These are phyloP conservation scores for Jimgerdemannia lactiflua DNA, from an alignment of 192 early-diverging fungal species.

Conservation along the genomic window DNA sequence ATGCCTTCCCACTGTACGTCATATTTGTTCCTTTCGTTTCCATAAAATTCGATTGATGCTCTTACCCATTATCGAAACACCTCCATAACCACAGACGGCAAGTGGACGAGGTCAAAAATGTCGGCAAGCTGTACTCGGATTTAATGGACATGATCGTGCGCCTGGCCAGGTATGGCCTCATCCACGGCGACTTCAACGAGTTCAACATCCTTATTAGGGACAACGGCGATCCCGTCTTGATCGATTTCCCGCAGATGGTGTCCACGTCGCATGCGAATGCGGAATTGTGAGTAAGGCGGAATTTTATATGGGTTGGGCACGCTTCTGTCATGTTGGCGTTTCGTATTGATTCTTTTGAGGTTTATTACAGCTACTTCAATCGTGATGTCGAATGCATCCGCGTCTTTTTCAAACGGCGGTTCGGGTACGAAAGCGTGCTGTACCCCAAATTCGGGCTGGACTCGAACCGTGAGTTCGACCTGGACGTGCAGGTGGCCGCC, in stretches of 20 bases:
- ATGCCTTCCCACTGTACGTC: conserved; percentile 84
- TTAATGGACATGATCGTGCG: conserved; percentile 97
- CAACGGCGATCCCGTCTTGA: conserved; percentile 82
- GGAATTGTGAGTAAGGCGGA: conserved; percentile 57
- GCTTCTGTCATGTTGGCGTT: neutral
- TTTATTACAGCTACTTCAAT: conserved; percentile 82
- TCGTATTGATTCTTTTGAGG: neutral
- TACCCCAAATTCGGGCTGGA: conserved; percentile 91
- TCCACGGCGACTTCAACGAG: conserved; percentile 99
- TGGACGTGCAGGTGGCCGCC: conserved; percentile 96
- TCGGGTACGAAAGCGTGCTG: conserved; percentile 85
- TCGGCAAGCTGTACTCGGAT: conserved; percentile 89
- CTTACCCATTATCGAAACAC: neutral
- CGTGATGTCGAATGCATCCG: conserved; percentile 99
- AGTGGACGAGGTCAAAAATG: conserved; percentile 79
- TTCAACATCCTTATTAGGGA: conserved; percentile 94
- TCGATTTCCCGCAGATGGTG: conserved; percentile 99
- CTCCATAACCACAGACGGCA: conserved; percentile 57
- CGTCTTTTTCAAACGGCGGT: conserved; percentile 86
- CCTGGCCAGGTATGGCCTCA: conserved; percentile 90
- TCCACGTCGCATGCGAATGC: conserved; percentile 96
- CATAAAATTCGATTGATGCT: neutral
- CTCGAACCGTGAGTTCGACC: conserved; percentile 77
- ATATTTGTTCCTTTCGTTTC: neutral
- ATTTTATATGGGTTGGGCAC: neutral